Conservation (phyloP, 257 asterid genomes). For the Nicotiana benthamiana region DNA sequence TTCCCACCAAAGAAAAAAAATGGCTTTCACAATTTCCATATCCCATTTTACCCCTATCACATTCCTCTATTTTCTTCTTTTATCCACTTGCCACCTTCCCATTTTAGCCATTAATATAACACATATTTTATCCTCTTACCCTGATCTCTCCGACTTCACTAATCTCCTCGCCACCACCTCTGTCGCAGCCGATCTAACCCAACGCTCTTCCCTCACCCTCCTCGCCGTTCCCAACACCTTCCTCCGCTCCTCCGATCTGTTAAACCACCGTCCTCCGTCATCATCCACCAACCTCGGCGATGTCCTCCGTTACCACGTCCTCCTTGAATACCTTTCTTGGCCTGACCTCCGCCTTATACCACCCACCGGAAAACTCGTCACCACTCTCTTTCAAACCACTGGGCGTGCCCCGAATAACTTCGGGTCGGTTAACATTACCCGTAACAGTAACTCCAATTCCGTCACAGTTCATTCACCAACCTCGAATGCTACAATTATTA, state of each 20-base stretch:
- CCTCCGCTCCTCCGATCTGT: conserved; percentile 35
- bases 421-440: conserved; percentile 64
- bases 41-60: conserved; percentile 46
- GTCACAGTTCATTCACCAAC: conserved; percentile 46
- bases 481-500: conserved; percentile 64
- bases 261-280: conserved; percentile 11
- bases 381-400: conserved; percentile 70
- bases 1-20: conserved; percentile 16
- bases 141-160: conserved; percentile 56
- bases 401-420: conserved; percentile 56
- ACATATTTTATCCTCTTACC: conserved; percentile 42
- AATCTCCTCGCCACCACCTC: conserved; percentile 56
- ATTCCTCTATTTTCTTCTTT: conserved; percentile 42
- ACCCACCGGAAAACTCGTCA: conserved; percentile 42
- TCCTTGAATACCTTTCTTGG: conserved; percentile 56
- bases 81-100: conserved; percentile 22
- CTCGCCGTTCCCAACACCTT: conserved; percentile 61
- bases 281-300: conserved; percentile 47
- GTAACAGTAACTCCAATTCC: conserved; percentile 23
- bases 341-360: conserved; percentile 60
- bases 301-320: conserved; percentile 76
- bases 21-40: conserved; percentile 39
- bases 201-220: conserved; percentile 50
- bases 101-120: conserved; percentile 43
- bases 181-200: conserved; percentile 56